Evolutionary conservation across 73 alveolate species (phyloP).

Genomic region (Paramecium biaurelia): DNA sequence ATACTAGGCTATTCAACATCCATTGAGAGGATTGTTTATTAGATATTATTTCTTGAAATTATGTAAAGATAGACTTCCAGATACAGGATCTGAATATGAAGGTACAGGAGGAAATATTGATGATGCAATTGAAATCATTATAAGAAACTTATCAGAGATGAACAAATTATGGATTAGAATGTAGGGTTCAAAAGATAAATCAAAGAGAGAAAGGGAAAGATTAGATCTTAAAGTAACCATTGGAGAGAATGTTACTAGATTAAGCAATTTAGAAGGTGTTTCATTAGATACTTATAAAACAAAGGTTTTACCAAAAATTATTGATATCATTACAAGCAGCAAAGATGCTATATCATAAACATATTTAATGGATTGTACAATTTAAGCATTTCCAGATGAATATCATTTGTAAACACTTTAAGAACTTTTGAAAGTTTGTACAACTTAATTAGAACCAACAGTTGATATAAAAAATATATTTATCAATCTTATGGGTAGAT

Average conservation of each 20-base stretch:
- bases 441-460: slow-evolving; percentile 82
- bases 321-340: slow-evolving; percentile 85
- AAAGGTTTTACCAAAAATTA: slow-evolving; percentile 88
- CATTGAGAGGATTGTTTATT: slow-evolving; percentile 96
- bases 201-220: slow-evolving; percentile 92
- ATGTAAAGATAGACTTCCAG: slow-evolving; percentile 98
- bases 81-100: slow-evolving; percentile 82
- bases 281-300: slow-evolving; percentile 79
- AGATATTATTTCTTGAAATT: slow-evolving; percentile 93
- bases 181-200: slow-evolving; percentile 80
- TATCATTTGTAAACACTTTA: slow-evolving; percentile 90
- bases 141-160: slow-evolving; percentile 95
- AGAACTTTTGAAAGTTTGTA: slow-evolving; percentile 78
- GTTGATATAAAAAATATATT: slow-evolving; percentile 92
- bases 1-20: slow-evolving; percentile 84
- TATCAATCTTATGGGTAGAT: slow-evolving; percentile 90
- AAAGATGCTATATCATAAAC: slow-evolving; percentile 93
- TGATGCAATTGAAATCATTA: slow-evolving; percentile 90
- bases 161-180: slow-evolving; percentile 97
- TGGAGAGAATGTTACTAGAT: slow-evolving; percentile 95
- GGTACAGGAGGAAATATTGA: slow-evolving; percentile 91
- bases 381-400: slow-evolving; percentile 97
- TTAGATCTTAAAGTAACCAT: slow-evolving; percentile 90
- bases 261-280: slow-evolving; percentile 89
- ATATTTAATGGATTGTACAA: slow-evolving; percentile 95